Base-by-base conservation (phyloP, 1,284 basidiomycete genomes). In the Apiotrichum akiyoshidainum region DNA sequence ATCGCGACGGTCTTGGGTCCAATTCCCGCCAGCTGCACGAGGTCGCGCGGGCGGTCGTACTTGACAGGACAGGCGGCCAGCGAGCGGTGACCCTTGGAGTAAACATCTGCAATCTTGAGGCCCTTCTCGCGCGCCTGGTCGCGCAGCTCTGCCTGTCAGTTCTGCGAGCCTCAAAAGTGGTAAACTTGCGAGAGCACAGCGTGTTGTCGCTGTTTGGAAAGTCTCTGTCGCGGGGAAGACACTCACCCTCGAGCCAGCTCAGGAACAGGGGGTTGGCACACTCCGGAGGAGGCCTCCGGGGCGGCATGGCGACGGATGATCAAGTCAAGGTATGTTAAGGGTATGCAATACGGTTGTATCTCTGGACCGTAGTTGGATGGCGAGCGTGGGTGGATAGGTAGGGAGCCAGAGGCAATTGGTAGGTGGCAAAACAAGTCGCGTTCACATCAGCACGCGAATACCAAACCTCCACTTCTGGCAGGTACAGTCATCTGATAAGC, bases 201-300 rank as follows among this genome's bases (percentile, higher is more conserved):
- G 7, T 31, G 26, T 7, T 31, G 4, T 31, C 7, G 26, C 26
- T 31, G 26, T 31, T 7, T 31, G 26, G 26, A 31, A 7, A 31
- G 26, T 31, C 26, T 7, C 26, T 31, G 26, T 31, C 26, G 4
- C 26, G 7, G 26, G 6, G 35, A 26, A 35, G 46, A 31, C 17
- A 59, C 68, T 50, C 41, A 74, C 74, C 74, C 59, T 75, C 62
- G 47, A 75, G 65, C 75, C 73, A 76, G 48, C 64, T 58, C n/a
- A 76, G 60, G 60, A 72, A 78, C 13, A 78, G 65, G 11, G 75
- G 75, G 56, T 78, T 78, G 3, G 75, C 77, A 58, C 75, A 77
- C 50, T 60, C 61, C 35, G 66, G 53, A 14, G 61, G 60, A 19
- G 45, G 42, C 42, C 19, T 44, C 49, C 48, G 42, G 35, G 56